phyloP scores from a whole-genome alignment of 106 monocot species.

The Dendrobium nobile region DNA sequence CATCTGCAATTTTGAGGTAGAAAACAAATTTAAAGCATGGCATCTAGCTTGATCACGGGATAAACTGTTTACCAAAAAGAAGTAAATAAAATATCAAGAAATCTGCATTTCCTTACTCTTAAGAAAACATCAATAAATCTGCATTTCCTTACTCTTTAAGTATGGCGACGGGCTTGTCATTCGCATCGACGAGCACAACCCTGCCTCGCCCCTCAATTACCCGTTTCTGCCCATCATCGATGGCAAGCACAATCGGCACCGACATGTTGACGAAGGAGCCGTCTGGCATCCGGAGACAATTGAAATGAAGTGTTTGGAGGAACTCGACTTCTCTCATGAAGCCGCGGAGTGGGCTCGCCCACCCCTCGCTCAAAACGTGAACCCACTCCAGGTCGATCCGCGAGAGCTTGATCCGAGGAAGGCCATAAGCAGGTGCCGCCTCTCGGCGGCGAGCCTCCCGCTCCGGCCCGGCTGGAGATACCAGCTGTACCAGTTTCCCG shows the following conservation, averaged over 20 bases:
- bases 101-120: conserved; percentile 40
- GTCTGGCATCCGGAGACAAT: conserved; percentile 50
- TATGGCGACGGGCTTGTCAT: conserved; percentile 45
- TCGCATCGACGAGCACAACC: conserved; percentile 46
- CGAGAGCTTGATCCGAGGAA: conserved; percentile 38
- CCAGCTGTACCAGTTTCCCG: conserved; percentile 70
- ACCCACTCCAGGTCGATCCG: conserved; percentile 76
- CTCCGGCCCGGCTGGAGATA: conserved; percentile 36
- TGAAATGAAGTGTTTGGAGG: conserved; percentile 99
- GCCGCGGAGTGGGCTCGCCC: conserved; percentile 82
- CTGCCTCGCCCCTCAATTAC: conserved; percentile 41
- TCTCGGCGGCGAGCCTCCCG: conserved; percentile 40
- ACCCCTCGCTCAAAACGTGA: conserved; percentile 86
- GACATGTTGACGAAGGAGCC: conserved; percentile 80
- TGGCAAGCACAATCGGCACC: conserved; percentile 78
- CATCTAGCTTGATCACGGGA: too few relatives aligned
- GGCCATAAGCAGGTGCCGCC: conserved; percentile 29
- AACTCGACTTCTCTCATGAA: conserved; percentile 86
- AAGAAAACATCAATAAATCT: background rate
- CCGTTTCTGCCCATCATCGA: conserved; percentile 59
- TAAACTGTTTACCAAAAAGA: too few relatives aligned
- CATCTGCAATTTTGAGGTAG: too few relatives aligned
- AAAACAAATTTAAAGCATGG: too few relatives aligned
- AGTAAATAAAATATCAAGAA: too few relatives aligned
- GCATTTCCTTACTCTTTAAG: conserved; percentile 57